phyloP scores from a whole-genome alignment of 202 grass and related monocot genomes.

The Schoenoplectus triqueter region DNA sequence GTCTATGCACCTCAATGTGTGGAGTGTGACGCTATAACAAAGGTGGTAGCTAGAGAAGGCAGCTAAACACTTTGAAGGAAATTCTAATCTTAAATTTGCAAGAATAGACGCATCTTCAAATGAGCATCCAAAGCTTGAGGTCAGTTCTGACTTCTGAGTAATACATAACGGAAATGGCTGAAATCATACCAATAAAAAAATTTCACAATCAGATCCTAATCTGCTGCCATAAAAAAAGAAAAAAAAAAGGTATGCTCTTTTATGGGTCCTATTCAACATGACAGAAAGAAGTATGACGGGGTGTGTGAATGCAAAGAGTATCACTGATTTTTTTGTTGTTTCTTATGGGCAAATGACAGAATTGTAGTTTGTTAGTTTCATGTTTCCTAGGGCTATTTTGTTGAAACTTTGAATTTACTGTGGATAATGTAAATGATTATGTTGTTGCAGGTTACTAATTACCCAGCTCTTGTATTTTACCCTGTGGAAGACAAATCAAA shows the following conservation, averaged over 20 bases:
- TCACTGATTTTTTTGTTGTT: neutral
- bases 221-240: too few relatives aligned
- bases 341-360: constrained; percentile 15
- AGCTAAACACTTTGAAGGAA: constrained; percentile 75
- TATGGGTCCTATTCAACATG: too few relatives aligned
- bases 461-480: constrained; percentile 77
- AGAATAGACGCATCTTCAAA: constrained; percentile 94
- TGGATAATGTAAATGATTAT: neutral
- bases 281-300: too few relatives aligned
- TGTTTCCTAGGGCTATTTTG: constrained; percentile 4
- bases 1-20: constrained; percentile 79
- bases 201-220: too few relatives aligned
- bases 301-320: too few relatives aligned
- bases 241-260: too few relatives aligned
- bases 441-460: constrained; percentile 67
- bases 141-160: constrained; percentile 39
- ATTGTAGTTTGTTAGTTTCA: neutral
- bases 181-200: constrained; percentile 16
- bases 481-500: constrained; percentile 73
- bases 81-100: constrained; percentile 74
- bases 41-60: constrained; percentile 67
- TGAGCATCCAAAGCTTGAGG: constrained; percentile 95
- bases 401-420: neutral
- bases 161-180: constrained; percentile 12
- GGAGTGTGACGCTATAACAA: constrained; percentile 75